Base-by-base conservation (phyloP, 257 asterid genomes). In the Solanum chmielewskii region DNA sequence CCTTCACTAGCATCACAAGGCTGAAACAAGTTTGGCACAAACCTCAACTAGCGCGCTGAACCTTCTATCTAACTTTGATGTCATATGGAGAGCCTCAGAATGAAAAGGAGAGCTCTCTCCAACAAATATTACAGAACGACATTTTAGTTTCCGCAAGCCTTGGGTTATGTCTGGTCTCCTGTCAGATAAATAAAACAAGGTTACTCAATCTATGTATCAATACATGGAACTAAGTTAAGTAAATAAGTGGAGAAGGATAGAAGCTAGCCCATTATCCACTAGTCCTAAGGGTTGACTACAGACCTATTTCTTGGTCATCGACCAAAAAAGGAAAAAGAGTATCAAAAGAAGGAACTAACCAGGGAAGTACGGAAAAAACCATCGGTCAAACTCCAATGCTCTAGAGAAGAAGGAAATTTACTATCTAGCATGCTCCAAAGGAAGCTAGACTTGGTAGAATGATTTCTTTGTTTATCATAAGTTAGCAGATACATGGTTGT, bases 11-110 rank as follows among this genome's bases (percentile, higher is more conserved):
- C 21, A 66, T 42, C 23, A 47, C 23, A 64, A 8, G 25, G 6
- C n/a, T 13, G 75, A 86, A 31, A 29, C 42, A 20, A 27, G 64
- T 62, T 81, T 27, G 29, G 81, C 76, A 39, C 88, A 69, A 69
- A 94, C 97, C 97, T 94, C 95, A 39, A 94, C 95, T 75, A 94
- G 87, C 49, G 97, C 95, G 21, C 94, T 90, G 81, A 90, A 93
- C 90, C 94, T 93, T 90, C 93, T 89, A 86, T 94, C 95, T 42
- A 94, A 92, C 88, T 94, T 93, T 7, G 94, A 89, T 45, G 95
- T 92, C 94, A 94, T 94, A 70, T 93, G 93, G 86, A 94, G 93
- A 86, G 95, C 92, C 85, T 94, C 97, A 1, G 88, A 78, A 84
- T 93, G 94, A 89, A 90, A 92, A 83, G 95, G 93, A 69, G 94